phyloP scores from a whole-genome alignment of 331 rosid species.

The Erythrophleum ivorense region DNA sequence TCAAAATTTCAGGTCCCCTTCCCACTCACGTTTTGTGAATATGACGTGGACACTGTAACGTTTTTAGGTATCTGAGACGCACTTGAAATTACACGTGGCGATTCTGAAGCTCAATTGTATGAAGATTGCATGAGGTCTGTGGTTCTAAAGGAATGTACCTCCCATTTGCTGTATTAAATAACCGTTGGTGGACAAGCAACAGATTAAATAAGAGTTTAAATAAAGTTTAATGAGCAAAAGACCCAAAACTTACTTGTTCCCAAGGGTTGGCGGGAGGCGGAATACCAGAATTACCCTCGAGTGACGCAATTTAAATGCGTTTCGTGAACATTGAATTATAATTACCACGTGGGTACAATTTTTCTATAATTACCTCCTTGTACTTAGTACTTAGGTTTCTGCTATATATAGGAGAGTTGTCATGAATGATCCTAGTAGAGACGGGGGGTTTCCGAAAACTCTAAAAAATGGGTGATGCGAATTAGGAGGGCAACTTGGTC shows the following conservation, averaged over 20 bases:
- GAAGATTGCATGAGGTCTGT: background rate
- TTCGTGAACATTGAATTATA: background rate
- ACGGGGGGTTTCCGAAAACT: too few species aligned
- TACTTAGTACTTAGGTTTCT: too few species aligned
- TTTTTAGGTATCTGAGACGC: background rate
- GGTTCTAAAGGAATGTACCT: background rate
- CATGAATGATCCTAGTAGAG: too few species aligned
- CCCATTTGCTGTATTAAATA: background rate
- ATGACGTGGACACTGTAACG: background rate
- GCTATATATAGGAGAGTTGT: too few species aligned
- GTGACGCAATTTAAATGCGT: background rate
- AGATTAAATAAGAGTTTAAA: background rate
- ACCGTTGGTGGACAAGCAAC: too few species aligned
- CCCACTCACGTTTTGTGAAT: too few species aligned
- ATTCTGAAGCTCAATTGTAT: background rate
- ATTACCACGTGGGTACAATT: too few species aligned
- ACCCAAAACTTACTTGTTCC: background rate
- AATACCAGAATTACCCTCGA: background rate
- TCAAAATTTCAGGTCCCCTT: background rate
- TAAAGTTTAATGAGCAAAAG: conserved; percentile 18
- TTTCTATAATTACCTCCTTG: too few species aligned
- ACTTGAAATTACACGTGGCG: background rate
- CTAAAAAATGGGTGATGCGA: background rate
- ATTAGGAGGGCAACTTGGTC: conserved; percentile 45
- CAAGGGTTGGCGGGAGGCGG: background rate